phyloP scores from a whole-genome alignment of 768 basidiomycete species.

The Amanita brunnescens region DNA sequence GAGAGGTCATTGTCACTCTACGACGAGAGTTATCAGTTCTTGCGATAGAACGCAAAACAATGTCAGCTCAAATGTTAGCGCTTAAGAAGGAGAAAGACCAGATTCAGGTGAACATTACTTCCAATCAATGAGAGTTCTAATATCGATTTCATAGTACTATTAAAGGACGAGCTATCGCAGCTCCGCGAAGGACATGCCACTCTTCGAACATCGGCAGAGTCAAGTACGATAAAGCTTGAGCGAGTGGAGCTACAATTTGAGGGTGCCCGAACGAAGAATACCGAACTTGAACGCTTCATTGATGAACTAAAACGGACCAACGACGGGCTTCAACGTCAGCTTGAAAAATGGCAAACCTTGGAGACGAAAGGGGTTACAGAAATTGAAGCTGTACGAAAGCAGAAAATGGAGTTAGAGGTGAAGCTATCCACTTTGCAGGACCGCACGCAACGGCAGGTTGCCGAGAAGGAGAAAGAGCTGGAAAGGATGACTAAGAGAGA shows the following conservation, averaged over 20 bases:
- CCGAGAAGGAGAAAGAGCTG: conserved; percentile 24
- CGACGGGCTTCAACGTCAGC: conserved; percentile 49
- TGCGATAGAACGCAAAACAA: conserved; percentile 28
- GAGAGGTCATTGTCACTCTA: conserved; percentile 19
- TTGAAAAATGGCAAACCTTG: conserved; percentile 60
- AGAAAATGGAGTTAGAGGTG: conserved; percentile 47
- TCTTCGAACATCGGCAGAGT: conserved; percentile 36
- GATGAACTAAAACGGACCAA: conserved; percentile 51
- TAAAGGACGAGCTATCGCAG: conserved; percentile 27
- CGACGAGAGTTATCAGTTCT: conserved; percentile 25
- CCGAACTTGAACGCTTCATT: conserved; percentile 47
- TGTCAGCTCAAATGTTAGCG: conserved; percentile 28
- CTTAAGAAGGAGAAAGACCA: conserved; percentile 36
- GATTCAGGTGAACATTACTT: conserved; percentile 30
- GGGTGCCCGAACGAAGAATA: conserved; percentile 39
- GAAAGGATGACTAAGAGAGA: conserved; percentile 35
- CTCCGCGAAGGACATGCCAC: conserved; percentile 45
- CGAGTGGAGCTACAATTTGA: conserved; percentile 52
- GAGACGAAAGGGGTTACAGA: conserved; percentile 59
- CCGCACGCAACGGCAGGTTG: conserved; percentile 25
- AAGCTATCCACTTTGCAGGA: conserved; percentile 39
- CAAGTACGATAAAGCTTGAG: conserved; percentile 43
- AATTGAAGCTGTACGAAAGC: conserved; percentile 44
- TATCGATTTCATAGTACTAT: conserved; percentile 7
- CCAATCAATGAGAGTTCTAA: neutral